phyloP scores from a whole-genome alignment of 129 eudicot genomes.

The Pulicaria dysenterica region DNA sequence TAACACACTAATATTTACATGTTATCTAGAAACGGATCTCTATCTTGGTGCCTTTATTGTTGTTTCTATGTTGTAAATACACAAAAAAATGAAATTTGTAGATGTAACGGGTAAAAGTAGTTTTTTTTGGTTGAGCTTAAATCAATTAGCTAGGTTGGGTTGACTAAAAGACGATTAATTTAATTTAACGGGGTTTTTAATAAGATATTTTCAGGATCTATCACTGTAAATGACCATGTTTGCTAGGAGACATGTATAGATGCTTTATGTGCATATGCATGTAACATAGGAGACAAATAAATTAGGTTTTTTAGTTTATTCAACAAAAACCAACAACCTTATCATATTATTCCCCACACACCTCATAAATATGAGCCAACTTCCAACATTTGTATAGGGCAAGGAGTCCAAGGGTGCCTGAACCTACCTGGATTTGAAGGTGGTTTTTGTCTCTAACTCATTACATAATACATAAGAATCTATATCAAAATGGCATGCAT shows the following conservation, averaged over 20 bases:
- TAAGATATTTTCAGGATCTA: too few relatives aligned
- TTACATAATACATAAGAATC: constrained; percentile 32
- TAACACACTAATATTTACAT: too few relatives aligned
- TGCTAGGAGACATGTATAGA: constrained; percentile 29
- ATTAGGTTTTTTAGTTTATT: constrained; percentile 26
- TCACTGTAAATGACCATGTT: too few relatives aligned
- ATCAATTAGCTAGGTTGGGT: too few relatives aligned
- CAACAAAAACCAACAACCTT: constrained; percentile 31
- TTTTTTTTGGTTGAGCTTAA: too few relatives aligned
- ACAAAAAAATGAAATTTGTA: too few relatives aligned
- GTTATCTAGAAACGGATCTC: too few relatives aligned
- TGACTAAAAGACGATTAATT: too few relatives aligned
- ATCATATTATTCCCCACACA: constrained; percentile 40
- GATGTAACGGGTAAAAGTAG: too few relatives aligned
- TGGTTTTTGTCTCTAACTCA: constrained; percentile 37
- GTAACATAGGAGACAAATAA: constrained; percentile 31
- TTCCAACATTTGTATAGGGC: constrained; percentile 21
- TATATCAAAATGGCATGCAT: constrained; percentile 22
- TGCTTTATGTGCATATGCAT: constrained; percentile 17
- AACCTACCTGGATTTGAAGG: constrained; percentile 45
- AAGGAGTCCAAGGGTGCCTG: constrained; percentile 35
- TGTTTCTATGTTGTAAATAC: too few relatives aligned
- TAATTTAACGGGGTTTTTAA: too few relatives aligned
- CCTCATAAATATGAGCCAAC: constrained; percentile 31
- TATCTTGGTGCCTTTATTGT: too few relatives aligned